Conservation (phyloP, 768 basidiomycete genomes). For the Termitomyces sp. region DNA sequence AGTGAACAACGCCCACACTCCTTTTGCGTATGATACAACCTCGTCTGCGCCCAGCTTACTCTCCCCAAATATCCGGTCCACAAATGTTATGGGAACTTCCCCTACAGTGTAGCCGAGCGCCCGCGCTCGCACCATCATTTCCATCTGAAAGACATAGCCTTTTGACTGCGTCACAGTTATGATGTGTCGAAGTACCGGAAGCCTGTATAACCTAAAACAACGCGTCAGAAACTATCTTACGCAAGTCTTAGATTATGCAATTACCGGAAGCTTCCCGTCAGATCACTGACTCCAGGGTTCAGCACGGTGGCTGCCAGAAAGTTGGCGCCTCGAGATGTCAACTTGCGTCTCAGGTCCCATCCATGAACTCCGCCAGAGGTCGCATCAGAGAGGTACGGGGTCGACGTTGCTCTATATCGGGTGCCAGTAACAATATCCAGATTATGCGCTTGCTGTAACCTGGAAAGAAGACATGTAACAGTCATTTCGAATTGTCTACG, state of each 20-base stretch:
- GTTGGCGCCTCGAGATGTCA: constrained; percentile 87
- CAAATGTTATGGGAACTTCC: constrained; percentile 92
- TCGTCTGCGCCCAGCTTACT: constrained; percentile 89
- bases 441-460: constrained; percentile 81
- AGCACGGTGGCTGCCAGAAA: constrained; percentile 85
- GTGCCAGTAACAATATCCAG: constrained; percentile 94
- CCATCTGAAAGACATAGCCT: constrained; percentile 97
- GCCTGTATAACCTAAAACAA: constrained; percentile 62
- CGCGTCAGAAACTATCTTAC: background rate
- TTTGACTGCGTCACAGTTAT: constrained; percentile 83
- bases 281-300: constrained; percentile 81
- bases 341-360: constrained; percentile 88
- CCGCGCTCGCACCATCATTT: constrained; percentile 92
- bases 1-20: constrained; percentile 78
- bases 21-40: constrained; percentile 82
- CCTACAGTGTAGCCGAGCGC: constrained; percentile 83
- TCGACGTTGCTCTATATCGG: constrained; percentile 68
- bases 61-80: constrained; percentile 91
- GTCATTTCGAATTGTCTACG: background rate
- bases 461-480: constrained; percentile 22
- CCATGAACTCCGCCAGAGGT: constrained; percentile 85
- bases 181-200: constrained; percentile 73
- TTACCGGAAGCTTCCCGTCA: constrained; percentile 88
- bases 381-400: constrained; percentile 53
- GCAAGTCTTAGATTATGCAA: constrained; percentile 5